Conservation (phyloP, 176 grass and related monocot species). For the Miscanthus lutarioriparius region DNA sequence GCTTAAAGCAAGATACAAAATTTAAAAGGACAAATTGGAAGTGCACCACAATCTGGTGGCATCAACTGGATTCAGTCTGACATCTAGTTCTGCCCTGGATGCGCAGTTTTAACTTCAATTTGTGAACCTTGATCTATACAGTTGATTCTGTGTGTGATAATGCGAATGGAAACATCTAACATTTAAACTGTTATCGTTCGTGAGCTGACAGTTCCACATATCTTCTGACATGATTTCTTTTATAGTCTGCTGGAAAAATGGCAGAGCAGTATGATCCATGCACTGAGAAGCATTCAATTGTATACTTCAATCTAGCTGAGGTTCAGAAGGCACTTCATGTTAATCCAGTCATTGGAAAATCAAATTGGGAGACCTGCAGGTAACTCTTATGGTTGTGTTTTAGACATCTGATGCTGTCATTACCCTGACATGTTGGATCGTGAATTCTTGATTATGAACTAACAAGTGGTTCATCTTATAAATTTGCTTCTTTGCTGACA, state of each 20-base stretch:
- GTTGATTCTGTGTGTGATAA: neutral
- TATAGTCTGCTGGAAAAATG: conserved; percentile 72
- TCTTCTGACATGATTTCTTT: conserved; percentile 36
- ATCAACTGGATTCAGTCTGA: neutral
- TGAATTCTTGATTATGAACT: conserved; percentile 8
- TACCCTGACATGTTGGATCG: neutral
- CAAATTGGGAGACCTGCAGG: conserved; percentile 95
- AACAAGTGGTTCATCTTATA: conserved; percentile 19
- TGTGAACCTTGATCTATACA: neutral
- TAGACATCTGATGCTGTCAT: neutral
- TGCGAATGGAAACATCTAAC: neutral
- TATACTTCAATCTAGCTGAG: conserved; percentile 95
- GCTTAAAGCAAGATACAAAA: neutral
- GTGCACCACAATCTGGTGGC: neutral
- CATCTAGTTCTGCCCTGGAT: neutral
- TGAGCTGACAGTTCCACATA: neutral
- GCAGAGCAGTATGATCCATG: conserved; percentile 88
- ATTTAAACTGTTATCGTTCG: neutral
- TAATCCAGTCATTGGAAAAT: conserved; percentile 67
- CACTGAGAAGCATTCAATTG: conserved; percentile 86
- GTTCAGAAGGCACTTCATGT: conserved; percentile 93
- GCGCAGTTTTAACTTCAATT: neutral
- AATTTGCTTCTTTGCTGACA: neutral
- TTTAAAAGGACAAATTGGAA: neutral
- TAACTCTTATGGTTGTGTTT: conserved; percentile 40